Evolutionary conservation across 1,284 basidiomycete genomes (phyloP).

Genomic region (Sporisorium scitamineum): DNA sequence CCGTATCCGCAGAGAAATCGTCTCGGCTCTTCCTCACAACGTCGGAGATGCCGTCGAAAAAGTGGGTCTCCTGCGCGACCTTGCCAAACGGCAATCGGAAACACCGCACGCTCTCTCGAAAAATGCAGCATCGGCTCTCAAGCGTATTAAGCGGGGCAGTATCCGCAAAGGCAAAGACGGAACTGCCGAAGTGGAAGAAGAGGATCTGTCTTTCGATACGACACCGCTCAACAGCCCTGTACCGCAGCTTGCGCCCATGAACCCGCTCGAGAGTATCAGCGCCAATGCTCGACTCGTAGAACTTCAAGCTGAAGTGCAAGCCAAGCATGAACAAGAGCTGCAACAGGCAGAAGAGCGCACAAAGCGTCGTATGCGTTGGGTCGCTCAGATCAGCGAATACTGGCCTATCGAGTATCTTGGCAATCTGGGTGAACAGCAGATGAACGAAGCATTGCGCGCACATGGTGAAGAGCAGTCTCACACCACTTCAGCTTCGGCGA

Average conservation of each 20-base stretch:
- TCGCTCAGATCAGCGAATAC: slow-evolving; percentile 75
- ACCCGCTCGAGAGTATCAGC: slow-evolving; percentile 26
- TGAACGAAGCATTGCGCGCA: slow-evolving; percentile 72
- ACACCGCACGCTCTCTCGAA: background rate
- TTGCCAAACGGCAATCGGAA: slow-evolving; percentile 73
- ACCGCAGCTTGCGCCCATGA: slow-evolving; percentile 71
- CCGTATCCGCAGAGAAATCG: slow-evolving; percentile 84
- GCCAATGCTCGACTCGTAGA: slow-evolving; percentile 8
- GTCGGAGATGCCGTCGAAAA: slow-evolving; percentile 83
- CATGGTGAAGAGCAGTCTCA: slow-evolving; percentile 33
- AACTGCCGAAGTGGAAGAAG: slow-evolving; percentile 55
- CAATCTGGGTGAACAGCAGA: slow-evolving; percentile 77
- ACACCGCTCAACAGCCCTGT: slow-evolving; percentile 81
- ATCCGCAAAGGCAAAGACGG: slow-evolving; percentile 15
- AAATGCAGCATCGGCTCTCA: slow-evolving; percentile 10
- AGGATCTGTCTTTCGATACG: slow-evolving; percentile 58
- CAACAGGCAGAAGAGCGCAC: slow-evolving; percentile 50
- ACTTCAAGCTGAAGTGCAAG: slow-evolving; percentile 23
- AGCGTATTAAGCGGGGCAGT: slow-evolving; percentile 17
- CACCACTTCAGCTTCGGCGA: background rate
- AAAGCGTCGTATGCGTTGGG: slow-evolving; percentile 69
- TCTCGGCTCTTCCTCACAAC: slow-evolving; percentile 79
- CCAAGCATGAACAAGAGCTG: slow-evolving; percentile 22
- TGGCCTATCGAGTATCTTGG: slow-evolving; percentile 87
- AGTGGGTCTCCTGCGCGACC: slow-evolving; percentile 78